These are phyloP conservation scores for Paramecium caudatum DNA, from an alignment of 73 alveolate species.

Conservation along the genomic window DNA sequence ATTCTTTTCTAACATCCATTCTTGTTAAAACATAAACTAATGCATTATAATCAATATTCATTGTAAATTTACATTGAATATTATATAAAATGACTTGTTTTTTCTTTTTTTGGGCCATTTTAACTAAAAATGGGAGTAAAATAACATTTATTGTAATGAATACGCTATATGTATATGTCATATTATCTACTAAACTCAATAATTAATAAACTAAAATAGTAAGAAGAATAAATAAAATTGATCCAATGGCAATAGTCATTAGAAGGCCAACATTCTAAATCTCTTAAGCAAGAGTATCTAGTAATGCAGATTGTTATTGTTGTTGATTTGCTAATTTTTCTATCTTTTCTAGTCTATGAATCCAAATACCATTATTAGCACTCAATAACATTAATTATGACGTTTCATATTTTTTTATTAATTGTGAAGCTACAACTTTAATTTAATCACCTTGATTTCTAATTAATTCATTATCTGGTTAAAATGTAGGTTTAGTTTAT, in stretches of 20 bases:
- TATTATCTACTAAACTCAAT: neutral
- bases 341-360: neutral
- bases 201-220: neutral
- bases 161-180: neutral
- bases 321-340: neutral
- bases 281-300: neutral
- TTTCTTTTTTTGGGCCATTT: neutral
- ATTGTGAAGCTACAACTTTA: neutral
- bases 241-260: neutral
- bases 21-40: neutral
- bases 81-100: neutral
- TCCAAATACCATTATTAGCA: neutral
- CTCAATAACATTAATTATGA: neutral
- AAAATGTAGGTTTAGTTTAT: slow-evolving; percentile 2
- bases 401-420: slow-evolving; percentile 2
- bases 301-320: neutral
- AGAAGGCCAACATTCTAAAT: slow-evolving; percentile 3
- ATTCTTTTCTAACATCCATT: neutral
- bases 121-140: neutral
- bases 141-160: neutral
- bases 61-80: neutral
- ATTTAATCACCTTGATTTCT: neutral
- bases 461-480: slow-evolving; percentile 9
- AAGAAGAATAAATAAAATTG: neutral
- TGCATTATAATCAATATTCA: slow-evolving; percentile 55